Base-by-base conservation (phyloP, 1,284 basidiomycete species). In the Coniophora puteana region DNA sequence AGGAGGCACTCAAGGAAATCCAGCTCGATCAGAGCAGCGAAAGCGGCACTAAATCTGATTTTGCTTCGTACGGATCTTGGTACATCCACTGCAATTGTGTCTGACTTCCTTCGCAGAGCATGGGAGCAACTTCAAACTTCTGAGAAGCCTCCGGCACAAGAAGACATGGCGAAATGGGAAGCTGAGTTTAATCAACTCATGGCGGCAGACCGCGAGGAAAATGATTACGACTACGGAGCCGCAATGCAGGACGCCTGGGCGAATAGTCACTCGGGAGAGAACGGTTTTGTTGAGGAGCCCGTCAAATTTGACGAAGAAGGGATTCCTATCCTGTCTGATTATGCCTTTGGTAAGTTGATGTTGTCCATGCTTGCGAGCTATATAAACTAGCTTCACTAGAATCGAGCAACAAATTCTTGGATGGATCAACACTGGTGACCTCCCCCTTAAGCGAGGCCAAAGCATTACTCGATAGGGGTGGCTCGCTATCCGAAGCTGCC, bases 81-180 rank as follows among this genome's bases (percentile, higher is more conserved):
- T 38, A 4, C 10, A 24, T 18, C 22, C 28, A 30, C 41, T 45
- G 18, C n/a, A 25, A 36, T 36, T 38, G 23, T 37, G 26, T 21
- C 20, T 24, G 28, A 42, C 40, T 36, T 41, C 23, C 47, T 28
- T 13, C 28, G 16, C 47, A 87, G 83, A 34, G 64, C 76, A 20
- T 83, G 76, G 80, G 68, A 78, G 36, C 65, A 75, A 22, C 51
- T 83, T 21, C 76, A 77, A 53, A 69, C 73, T 39, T 80, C 80
- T 1, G 73, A 76, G 27, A 45, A 72, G 18, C 74, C 77, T 2
- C 76, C 78, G 1, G 74, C 69, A 32, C 64, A 69, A 23, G 80
- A 81, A 55, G 81, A 91, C 49, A 61, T 91, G 35, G 79, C 83
- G 4, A 84, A 84, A 58, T 95, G 92, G 92, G 93, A 95, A 59